Base-by-base conservation (phyloP, 352 stramenopile species). In the Phytophthora parvispora region DNA sequence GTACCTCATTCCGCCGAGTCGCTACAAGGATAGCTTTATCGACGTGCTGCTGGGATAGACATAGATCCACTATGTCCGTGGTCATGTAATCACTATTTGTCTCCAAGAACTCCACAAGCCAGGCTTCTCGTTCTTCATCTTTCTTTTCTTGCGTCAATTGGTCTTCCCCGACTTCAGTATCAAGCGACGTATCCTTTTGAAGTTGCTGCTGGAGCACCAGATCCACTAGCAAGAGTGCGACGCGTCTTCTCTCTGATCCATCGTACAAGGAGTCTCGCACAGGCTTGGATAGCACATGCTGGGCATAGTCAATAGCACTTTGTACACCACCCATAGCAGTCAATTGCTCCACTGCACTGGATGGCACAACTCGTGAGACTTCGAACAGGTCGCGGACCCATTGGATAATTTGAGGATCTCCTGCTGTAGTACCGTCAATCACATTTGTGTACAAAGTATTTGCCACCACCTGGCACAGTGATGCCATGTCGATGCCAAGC, bases 401-500 rank as follows among this genome's bases (percentile, higher is more conserved):
- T 66, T 84, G 60, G 18, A 89, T 29, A 27, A 81, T 61, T 16
- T 63, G 28, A 25, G 34, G 29, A 50, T 89, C 74, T 13, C 56
- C 63, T n/a, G 18, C 45, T 42, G 47, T 56, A 8, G 64, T 81
- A 1, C 63, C 49, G 22, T 79, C 65, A 5, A 77, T 64, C 6
- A 84, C 38, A 54, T 70, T 79, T 5, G 50, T 73, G 56, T 89
- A 93, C 22, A 97, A 72, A 18, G 89, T 95, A 45, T 97, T 89
- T 15, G 87, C 87, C 3, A 91, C 89, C 10, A 95, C 86, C 64
- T 95, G 83, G 40, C 89, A 97, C 6, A 97, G 68, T 12, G 89
- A 95, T 40, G 89, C 81, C 89, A 97, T 97, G 60, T 97, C 89
- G 32, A 95, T 94, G 20, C 87, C 87, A 47, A 97, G 75, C 3